A percentile compares a stretch with the other conserved stretches of the same genome.
phyloP scores from a whole-genome alignment of 495 filamentous ascomycete species.

The Chaetomium cochliodes region DNA sequence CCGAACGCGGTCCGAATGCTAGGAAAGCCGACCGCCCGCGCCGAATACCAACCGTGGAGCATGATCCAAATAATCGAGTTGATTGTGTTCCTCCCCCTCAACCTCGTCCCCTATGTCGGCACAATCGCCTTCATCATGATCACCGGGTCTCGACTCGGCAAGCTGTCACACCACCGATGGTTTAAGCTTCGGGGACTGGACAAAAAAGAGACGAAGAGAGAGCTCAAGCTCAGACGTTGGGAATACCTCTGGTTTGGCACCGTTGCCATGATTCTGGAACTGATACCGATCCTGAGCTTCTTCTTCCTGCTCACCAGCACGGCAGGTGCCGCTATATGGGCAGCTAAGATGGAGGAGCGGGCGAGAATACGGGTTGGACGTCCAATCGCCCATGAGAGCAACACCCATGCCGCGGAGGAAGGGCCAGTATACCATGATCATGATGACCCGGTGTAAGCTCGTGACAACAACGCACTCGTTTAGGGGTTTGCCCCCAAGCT shows the following conservation, averaged over 20 bases:
- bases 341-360: conserved; percentile 54
- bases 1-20: conserved; percentile 67
- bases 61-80: conserved; percentile 76
- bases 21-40: conserved; percentile 68
- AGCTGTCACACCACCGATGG: conserved; percentile 64
- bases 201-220: conserved; percentile 60
- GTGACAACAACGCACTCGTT: too few species aligned
- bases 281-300: conserved; percentile 81
- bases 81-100: conserved; percentile 76
- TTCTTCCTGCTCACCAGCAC: conserved; percentile 80
- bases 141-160: conserved; percentile 59
- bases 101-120: conserved; percentile 84
- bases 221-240: conserved; percentile 68
- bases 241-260: conserved; percentile 59
- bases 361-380: conserved; percentile 31
- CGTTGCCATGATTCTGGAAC: conserved; percentile 58
- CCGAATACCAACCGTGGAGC: conserved; percentile 67
- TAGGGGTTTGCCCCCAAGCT: too few species aligned
- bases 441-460: conserved; percentile 31
- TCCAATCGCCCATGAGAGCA: conserved; percentile 24
- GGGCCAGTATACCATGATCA: conserved; percentile 36
- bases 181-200: conserved; percentile 77
- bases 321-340: conserved; percentile 84
- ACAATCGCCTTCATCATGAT: conserved; percentile 74
- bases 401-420: conserved; percentile 16